phyloP scores from a whole-genome alignment of 106 monocot genomes.

The Phalaenopsis aphrodite region DNA sequence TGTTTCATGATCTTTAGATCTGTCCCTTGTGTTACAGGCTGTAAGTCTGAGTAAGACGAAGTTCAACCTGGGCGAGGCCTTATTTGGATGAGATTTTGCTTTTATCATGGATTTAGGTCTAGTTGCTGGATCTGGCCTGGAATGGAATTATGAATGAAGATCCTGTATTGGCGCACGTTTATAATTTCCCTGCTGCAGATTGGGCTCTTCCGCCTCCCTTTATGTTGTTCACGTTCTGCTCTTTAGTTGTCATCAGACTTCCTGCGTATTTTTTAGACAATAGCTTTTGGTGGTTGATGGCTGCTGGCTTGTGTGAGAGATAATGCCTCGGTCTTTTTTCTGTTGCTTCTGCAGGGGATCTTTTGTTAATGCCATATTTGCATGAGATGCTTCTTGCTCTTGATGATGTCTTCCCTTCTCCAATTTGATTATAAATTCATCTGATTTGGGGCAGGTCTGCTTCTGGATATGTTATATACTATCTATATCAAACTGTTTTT shows the following conservation, averaged over 20 bases:
- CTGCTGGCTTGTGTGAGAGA: background rate
- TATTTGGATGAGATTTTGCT: constrained; percentile 1
- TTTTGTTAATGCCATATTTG: background rate
- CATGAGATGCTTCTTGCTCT: background rate
- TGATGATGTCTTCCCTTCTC: background rate
- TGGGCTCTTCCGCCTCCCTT: background rate
- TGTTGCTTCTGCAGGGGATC: background rate
- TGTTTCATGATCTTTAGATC: constrained; percentile 8
- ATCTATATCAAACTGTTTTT: background rate
- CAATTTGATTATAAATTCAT: background rate
- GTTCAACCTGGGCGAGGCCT: background rate
- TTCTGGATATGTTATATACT: background rate
- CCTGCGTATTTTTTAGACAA: background rate
- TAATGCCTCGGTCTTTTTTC: background rate
- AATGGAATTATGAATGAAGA: constrained; percentile 2
- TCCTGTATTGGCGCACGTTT: background rate
- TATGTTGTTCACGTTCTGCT: background rate
- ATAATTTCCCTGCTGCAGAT: background rate
- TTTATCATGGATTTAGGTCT: background rate
- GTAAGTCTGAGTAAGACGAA: background rate
- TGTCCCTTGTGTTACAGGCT: background rate
- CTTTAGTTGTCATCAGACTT: constrained; percentile 3
- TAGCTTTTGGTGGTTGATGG: constrained; percentile 1
- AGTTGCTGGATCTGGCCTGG: background rate
- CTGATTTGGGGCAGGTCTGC: background rate